A percentile compares a stretch with the other conserved stretches of the same genome.
These are phyloP conservation scores for Oryza brachyantha DNA, from an alignment of 176 grass and related monocot species.

Conservation along the genomic window DNA sequence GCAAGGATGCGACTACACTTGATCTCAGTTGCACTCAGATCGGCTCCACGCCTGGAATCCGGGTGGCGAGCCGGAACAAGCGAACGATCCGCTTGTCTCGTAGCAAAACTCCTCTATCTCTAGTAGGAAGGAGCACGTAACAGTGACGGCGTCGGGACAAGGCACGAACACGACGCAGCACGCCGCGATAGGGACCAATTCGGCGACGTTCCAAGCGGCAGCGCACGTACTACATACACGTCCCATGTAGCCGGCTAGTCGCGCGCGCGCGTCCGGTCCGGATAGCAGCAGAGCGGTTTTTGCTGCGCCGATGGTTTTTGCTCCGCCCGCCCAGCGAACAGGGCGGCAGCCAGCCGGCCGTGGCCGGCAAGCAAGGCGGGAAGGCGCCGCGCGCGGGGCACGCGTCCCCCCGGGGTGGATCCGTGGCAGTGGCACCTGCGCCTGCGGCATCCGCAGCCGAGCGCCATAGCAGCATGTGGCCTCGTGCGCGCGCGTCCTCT, in stretches of 20 bases:
- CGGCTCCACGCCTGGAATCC: neutral
- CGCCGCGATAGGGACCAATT: neutral
- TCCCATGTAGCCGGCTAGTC: neutral
- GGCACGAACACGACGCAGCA: neutral
- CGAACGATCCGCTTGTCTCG: slow-evolving; percentile 1
- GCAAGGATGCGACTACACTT: too few species aligned
- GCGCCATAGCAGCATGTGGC: slow-evolving; percentile 21
- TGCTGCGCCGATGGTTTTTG: neutral
- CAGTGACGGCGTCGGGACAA: neutral
- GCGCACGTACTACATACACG: neutral
- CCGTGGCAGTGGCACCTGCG: neutral
- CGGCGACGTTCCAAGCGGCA: neutral
- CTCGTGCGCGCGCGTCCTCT: neutral
- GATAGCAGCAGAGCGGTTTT: neutral
- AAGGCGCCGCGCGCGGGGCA: neutral
- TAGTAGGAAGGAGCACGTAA: neutral
- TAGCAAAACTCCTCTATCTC: neutral
- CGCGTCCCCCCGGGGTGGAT: slow-evolving; percentile 12
- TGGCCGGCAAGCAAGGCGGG: slow-evolving; percentile 23
- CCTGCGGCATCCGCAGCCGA: neutral
- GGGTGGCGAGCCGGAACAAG: neutral
- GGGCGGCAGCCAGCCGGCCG: slow-evolving; percentile 10
- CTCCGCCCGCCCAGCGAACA: neutral
- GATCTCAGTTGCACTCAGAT: too few species aligned
- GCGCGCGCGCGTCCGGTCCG: neutral